Conservation (phyloP, 2,329 filamentous ascomycete species). For the Aspergillus sp. region DNA sequence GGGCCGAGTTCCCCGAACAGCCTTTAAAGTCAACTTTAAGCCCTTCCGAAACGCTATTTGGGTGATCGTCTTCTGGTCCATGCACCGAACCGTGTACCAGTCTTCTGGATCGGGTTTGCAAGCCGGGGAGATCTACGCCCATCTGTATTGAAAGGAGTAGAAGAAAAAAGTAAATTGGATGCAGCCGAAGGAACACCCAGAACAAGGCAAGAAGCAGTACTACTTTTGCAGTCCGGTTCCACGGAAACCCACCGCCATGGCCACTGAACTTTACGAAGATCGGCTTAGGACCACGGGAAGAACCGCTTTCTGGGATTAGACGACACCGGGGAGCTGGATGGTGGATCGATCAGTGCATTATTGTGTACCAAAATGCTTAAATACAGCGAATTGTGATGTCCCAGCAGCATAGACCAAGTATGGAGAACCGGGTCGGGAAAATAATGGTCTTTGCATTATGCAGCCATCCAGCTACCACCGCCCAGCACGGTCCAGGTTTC, state of each 20-base stretch:
- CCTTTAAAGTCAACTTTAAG: slow-evolving; percentile 6
- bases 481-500: background rate
- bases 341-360: slow-evolving; percentile 1
- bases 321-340: slow-evolving; percentile 9
- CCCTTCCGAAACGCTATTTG: slow-evolving; percentile 10
- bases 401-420: background rate
- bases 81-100: slow-evolving; percentile 3
- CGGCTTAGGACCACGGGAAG: slow-evolving; percentile 4
- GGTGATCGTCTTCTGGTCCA: slow-evolving; percentile 8
- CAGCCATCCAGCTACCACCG: background rate
- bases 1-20: slow-evolving; percentile 3
- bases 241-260: slow-evolving; percentile 1
- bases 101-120: slow-evolving; percentile 1
- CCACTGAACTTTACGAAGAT: background rate
- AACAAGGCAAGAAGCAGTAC: background rate
- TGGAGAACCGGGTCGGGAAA: background rate
- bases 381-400: background rate
- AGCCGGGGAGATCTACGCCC: background rate
- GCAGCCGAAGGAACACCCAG: background rate
- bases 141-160: background rate
- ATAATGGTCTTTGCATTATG: slow-evolving; percentile 3
- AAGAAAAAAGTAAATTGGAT: background rate
- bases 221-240: background rate
- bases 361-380: background rate
- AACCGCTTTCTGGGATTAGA: slow-evolving; percentile 10